These are phyloP conservation scores for Meyerozyma athensensis DNA, from an alignment of 1,139 yeast species.

Conservation along the genomic window DNA sequence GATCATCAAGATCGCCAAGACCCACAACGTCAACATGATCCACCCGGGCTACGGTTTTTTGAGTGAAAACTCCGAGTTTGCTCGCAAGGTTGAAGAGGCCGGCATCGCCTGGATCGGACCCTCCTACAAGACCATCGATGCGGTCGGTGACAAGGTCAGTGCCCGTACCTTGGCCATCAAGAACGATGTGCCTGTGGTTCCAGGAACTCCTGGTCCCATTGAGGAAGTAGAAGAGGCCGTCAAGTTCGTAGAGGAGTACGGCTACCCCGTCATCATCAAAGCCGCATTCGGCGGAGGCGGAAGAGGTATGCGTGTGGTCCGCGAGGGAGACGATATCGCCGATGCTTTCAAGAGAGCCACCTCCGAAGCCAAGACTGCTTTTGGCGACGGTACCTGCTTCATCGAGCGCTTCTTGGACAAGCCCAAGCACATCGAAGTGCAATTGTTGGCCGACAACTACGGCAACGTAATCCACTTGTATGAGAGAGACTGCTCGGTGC, in stretches of 20 bases:
- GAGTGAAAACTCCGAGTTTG: conserved; percentile 92
- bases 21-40: conserved; percentile 88
- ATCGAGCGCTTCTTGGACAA: conserved; percentile 91
- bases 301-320: conserved; percentile 98
- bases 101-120: conserved; percentile 99
- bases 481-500: conserved; percentile 98
- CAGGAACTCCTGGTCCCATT: conserved; percentile 98
- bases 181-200: conserved; percentile 88
- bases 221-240: conserved; percentile 73
- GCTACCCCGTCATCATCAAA: conserved; percentile 94
- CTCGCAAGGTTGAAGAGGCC: conserved; percentile 81
- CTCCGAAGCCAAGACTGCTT: conserved; percentile 90
- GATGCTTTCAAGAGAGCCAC: conserved; percentile 95
- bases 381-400: conserved; percentile 97
- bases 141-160: conserved; percentile 97
- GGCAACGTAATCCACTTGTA: conserved; percentile 95
- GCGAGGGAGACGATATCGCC: conserved; percentile 88
- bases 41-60: conserved; percentile 99
- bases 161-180: conserved; percentile 83
- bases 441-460: conserved; percentile 85
- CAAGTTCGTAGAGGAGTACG: conserved; percentile 74
- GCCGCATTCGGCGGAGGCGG: conserved; percentile 99
- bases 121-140: conserved; percentile 76
- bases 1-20: conserved; percentile 83
- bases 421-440: conserved; percentile 98